Percentiles rank a stretch among this genome's conserved stretches.
These are phyloP conservation scores for Yamadazyma jaroonii DNA, from an alignment of 1,139 yeast species.

Conservation along the genomic window DNA sequence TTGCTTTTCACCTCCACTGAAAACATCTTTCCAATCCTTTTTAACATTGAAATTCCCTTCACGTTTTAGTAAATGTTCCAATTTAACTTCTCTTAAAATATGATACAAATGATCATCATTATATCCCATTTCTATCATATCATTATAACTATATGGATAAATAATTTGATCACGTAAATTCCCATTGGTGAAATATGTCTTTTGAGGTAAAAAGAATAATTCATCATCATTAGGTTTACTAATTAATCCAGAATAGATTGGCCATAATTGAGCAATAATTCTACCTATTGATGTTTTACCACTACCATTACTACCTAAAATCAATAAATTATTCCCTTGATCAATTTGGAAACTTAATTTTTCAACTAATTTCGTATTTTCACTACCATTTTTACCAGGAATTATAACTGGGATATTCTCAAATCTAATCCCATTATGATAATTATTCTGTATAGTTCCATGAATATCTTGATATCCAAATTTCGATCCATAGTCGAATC, in stretches of 20 bases:
- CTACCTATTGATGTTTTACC: conserved; percentile 90
- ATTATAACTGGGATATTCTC: conserved; percentile 82
- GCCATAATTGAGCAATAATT: conserved; percentile 89
- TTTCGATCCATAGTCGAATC: conserved; percentile 61
- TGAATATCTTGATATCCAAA: conserved; percentile 55
- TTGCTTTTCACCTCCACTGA: conserved; percentile 96
- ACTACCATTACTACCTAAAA: conserved; percentile 84
- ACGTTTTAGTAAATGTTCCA: conserved; percentile 70
- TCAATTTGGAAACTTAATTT: conserved; percentile 62
- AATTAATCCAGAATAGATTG: conserved; percentile 76
- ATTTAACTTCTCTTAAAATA: conserved; percentile 70
- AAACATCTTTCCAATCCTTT: conserved; percentile 86
- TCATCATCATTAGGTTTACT: conserved; percentile 78
- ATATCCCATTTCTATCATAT: conserved; percentile 71
- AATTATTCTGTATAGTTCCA: conserved; percentile 81
- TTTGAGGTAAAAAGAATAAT: conserved; percentile 76
- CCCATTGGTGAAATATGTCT: conserved; percentile 75
- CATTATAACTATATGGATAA: conserved; percentile 77
- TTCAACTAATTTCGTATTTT: conserved; percentile 51
- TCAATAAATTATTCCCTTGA: conserved; percentile 61
- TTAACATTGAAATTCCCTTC: conserved; percentile 60
- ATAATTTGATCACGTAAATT: conserved; percentile 85
- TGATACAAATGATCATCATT: conserved; percentile 69
- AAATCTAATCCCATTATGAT: conserved; percentile 68
- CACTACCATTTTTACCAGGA: conserved; percentile 62